Conservation (phyloP, 108 stramenopile genomes). For the Fragilariopsis cylindrus region DNA sequence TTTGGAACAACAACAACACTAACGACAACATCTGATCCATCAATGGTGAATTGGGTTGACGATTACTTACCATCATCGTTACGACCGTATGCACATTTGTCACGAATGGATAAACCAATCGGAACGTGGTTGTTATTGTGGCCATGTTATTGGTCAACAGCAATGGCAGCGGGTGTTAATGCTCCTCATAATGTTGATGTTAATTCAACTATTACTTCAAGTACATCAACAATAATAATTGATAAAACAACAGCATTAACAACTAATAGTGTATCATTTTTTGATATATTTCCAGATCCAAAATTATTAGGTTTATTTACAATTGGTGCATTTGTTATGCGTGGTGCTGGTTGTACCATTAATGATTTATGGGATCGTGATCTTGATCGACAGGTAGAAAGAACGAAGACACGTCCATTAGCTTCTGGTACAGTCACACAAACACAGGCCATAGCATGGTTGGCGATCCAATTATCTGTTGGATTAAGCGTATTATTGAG, state of each 20-base stretch:
- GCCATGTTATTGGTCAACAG: conserved; percentile 84
- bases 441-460: conserved; percentile 75
- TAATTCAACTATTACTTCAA: no score
- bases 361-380: conserved; percentile 98
- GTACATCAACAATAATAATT: not conserved
- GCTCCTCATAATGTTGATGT: not conserved
- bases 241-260: not conserved
- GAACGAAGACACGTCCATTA: conserved; percentile 89
- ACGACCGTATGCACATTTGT: conserved; percentile 78
- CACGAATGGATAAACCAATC: conserved; percentile 85
- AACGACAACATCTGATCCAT: conserved; percentile 39
- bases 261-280: not conserved
- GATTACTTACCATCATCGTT: conserved; percentile 27
- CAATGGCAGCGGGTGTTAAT: conserved; percentile 49
- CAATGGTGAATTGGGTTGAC: conserved; percentile 56
- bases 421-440: conserved; percentile 72
- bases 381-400: conserved; percentile 81
- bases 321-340: conserved; percentile 92
- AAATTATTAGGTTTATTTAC: conserved; percentile 61
- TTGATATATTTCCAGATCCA: conserved; percentile 33
- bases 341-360: conserved; percentile 96
- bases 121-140: conserved; percentile 85
- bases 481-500: conserved; percentile 89
- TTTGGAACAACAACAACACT: not conserved
- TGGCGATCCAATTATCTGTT: conserved; percentile 79